Percentiles rank a stretch among this genome's conserved stretches.
Conservation (phyloP, 2,329 filamentous ascomycete species). For the Penicillium vulpinum region DNA sequence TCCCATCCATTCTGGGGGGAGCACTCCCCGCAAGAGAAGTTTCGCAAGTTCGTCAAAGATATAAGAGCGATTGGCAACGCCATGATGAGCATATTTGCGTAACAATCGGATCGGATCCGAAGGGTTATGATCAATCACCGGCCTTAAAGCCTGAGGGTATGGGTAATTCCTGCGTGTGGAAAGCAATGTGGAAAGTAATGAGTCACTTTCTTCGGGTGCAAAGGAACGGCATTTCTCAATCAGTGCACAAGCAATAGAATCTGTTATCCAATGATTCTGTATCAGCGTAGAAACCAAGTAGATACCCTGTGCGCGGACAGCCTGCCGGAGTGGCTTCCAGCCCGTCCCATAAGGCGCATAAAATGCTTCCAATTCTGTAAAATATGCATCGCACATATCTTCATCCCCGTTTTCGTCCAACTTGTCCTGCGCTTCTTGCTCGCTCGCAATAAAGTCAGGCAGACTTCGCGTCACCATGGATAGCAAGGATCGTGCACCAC, state of each 20-base stretch:
- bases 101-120: slow-evolving; percentile 34
- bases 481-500: slow-evolving; percentile 39
- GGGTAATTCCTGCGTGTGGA: slow-evolving; percentile 28
- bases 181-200: slow-evolving; percentile 36
- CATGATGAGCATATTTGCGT: slow-evolving; percentile 28
- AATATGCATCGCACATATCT: slow-evolving; percentile 45
- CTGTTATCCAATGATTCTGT: slow-evolving; percentile 37
- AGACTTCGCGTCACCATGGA: slow-evolving; percentile 38
- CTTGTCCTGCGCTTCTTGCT: slow-evolving; percentile 39
- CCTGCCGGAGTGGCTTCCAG: slow-evolving; percentile 44
- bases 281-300: slow-evolving; percentile 40
- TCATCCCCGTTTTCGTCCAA: slow-evolving; percentile 34
- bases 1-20: slow-evolving; percentile 45
- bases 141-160: slow-evolving; percentile 31
- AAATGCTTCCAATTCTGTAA: slow-evolving; percentile 43
- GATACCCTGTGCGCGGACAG: slow-evolving; percentile 44
- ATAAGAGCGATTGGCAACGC: slow-evolving; percentile 26
- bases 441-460: slow-evolving; percentile 41
- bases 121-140: slow-evolving; percentile 13
- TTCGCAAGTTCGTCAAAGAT: slow-evolving; percentile 37
- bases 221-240: slow-evolving; percentile 33
- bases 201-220: slow-evolving; percentile 40
- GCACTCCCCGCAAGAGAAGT: slow-evolving; percentile 32
- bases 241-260: slow-evolving; percentile 33
- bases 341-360: slow-evolving; percentile 38